Evolutionary conservation across 306 rosid genomes (phyloP).

Genomic region (Lupinus albus): DNA sequence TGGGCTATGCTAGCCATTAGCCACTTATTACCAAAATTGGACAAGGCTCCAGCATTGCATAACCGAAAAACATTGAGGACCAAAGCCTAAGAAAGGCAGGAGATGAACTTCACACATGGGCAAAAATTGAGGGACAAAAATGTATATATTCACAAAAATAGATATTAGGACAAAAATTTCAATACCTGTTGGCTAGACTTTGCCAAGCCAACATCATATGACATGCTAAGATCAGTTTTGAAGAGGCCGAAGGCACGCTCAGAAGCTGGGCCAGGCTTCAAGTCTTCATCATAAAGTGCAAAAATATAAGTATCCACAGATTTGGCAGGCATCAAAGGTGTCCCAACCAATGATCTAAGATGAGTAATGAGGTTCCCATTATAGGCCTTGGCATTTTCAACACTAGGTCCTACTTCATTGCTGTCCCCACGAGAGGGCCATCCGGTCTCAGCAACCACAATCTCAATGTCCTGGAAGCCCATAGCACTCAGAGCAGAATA

Average conservation of each 20-base stretch:
- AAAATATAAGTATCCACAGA: slow-evolving; percentile 72
- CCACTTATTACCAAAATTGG: too few species aligned
- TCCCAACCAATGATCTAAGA: slow-evolving; percentile 75
- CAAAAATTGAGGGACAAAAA: too few species aligned
- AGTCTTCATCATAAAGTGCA: slow-evolving; percentile 70
- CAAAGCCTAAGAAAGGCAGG: too few species aligned
- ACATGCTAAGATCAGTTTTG: slow-evolving; percentile 56
- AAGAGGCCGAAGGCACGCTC: slow-evolving; percentile 70
- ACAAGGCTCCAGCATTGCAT: too few species aligned
- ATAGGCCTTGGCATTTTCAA: slow-evolving; percentile 70
- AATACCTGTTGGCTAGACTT: slow-evolving; percentile 60
- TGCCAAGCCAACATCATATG: slow-evolving; percentile 65
- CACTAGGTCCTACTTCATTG: slow-evolving; percentile 60
- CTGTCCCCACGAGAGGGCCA: slow-evolving; percentile 71
- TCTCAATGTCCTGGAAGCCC: slow-evolving; percentile 62
- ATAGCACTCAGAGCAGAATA: slow-evolving; percentile 53
- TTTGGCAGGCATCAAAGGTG: slow-evolving; percentile 78
- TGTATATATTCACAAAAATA: neutral
- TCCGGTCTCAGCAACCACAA: slow-evolving; percentile 76
- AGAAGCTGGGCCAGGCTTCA: slow-evolving; percentile 69
- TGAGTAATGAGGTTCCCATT: slow-evolving; percentile 72
- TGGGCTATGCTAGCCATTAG: too few species aligned
- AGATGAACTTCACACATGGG: too few species aligned
- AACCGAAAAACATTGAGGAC: too few species aligned
- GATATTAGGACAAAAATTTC: neutral